phyloP scores from a whole-genome alignment of 2,329 filamentous ascomycete species.

The Emericellopsis atlantica region DNA sequence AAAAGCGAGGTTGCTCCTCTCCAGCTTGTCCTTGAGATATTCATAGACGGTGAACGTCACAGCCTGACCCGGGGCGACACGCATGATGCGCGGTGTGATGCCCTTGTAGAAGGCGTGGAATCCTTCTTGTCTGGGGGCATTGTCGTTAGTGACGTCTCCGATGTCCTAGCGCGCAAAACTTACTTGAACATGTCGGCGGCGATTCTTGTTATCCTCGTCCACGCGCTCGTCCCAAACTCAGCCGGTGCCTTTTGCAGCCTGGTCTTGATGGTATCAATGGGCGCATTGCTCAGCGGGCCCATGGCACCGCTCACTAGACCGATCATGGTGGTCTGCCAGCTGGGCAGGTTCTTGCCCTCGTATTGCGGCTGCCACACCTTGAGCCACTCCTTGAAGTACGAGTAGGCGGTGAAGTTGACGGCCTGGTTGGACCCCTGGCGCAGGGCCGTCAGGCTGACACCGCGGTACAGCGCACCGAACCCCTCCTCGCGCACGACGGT shows the following conservation, averaged over 20 bases:
- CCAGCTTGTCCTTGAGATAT: conserved; percentile 59
- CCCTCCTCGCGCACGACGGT: conserved; percentile 92
- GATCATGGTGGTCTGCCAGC: conserved; percentile 83
- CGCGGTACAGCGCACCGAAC: conserved; percentile 74
- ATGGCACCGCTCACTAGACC: conserved; percentile 88
- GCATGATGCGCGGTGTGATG: conserved; percentile 94
- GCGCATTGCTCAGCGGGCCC: conserved; percentile 90
- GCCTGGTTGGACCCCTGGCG: conserved; percentile 96
- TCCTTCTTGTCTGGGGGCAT: conserved; percentile 62
- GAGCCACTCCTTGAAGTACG: conserved; percentile 74
- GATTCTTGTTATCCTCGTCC: conserved; percentile 68
- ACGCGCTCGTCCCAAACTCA: conserved; percentile 65
- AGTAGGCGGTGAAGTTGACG: conserved; percentile 97
- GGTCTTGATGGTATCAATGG: conserved; percentile 99
- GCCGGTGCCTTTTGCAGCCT: conserved; percentile 83
- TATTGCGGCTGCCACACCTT: conserved; percentile 62
- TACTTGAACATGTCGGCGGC: conserved; percentile 74
- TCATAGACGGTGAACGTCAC: conserved; percentile 69
- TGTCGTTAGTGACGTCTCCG: background rate
- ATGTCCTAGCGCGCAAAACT: conserved; percentile 12
- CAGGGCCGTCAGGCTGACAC: conserved; percentile 84
- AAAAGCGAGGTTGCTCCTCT: conserved; percentile 52
- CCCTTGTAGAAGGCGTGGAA: conserved; percentile 96
- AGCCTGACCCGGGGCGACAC: conserved; percentile 89
- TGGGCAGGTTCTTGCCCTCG: conserved; percentile 53